Evolutionary conservation across 257 asterid species (phyloP), one percentile per base, ranked within the genome.

Genomic region (Cynanchum wilfordii): DNA sequence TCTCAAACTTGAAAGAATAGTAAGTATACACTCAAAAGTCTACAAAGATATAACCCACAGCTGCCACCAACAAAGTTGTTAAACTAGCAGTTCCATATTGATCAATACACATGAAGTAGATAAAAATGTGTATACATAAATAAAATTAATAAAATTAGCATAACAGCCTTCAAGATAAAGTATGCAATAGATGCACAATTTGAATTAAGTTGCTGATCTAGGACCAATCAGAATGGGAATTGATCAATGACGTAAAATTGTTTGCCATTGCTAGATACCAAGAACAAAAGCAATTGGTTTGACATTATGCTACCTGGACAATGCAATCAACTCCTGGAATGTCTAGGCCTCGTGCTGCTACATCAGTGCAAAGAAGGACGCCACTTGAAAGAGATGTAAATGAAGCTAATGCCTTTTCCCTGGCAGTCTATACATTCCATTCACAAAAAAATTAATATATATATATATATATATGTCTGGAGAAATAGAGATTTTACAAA

Each of bases 271-370:
- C 40, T n/a, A 70, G 22, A 54, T 4, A 16, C 19, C 10, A 20
- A 33, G 3, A 47, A 17, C 5, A 17, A 38, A 29, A 45, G 38
- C 22, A 56, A 67, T 75, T 30, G 55, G 70, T 67, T 72, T 57
- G 44, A 63, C 16, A 44, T 33, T 59, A 24, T 9, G 63, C 70
- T 80, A 91, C 97, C 97, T 91, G 99, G 70, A 91, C 64, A 44
- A 94, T 86, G 80, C 87, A 86, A 78, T 91, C 98, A 85, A 94
- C 99, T 82, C 99, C 99, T 57, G 98, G 96, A 76, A 94, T 94
- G 83, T 91, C 97, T 57, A 91, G 98, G 57, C 99, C 98, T 33
- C 98, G 96, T 54, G 98, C 99, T 73, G 97, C 99, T 38, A 91
- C 99, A 83, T 94, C 99, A 72, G 99, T 94, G 89, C 99, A 94